Evolutionary conservation across 164 flowering plant genomes (phyloP), one percentile per base, ranked within the genome.

Genomic region (Warburgia ugandensis): DNA sequence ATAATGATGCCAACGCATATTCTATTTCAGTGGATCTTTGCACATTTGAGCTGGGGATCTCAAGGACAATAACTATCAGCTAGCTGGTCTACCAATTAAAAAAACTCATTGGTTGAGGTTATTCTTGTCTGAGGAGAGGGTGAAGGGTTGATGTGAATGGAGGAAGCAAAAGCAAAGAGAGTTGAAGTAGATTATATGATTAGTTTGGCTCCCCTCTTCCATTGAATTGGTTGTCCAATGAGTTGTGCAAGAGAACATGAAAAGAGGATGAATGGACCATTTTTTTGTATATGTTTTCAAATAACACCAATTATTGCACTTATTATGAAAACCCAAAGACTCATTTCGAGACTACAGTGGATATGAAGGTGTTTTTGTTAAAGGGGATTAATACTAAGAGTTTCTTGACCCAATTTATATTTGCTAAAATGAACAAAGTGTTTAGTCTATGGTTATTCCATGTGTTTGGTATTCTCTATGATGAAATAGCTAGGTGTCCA

Each of bases 1-100:
- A 38, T 38, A 52, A 52, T 52, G 56, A 16, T 29, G 56, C 46
- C 56, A 52, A 27, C 19, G 13, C 11, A 16, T 52, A 38, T 38
- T 52, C 33, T 52, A 27, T 38, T 22, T 50, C 27, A 35, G 25
- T 12, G 41, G 56, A 30, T 29, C 14, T 28, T 43, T 27, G 27
- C 13, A 27, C 44, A 38, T 52, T 20, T 27, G 45, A 25, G 42
- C 16, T 40, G 45, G 33, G 28, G 56, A 53, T 29, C 56, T 53
- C 47, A 53, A 52, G 35, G 45, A 41, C 37, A 22, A 19, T 22
- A 29, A 16, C 48, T 19, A 19, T 17, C 13, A 17, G 37, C 21
- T 29, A 11, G 14, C 4, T 42, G 48, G 20, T 20, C 48, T 41
- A 23, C 22, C 22, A 17, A 40, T 20, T 0, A 40, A 25, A 13